A percentile compares a stretch with the other conserved stretches of the same genome.
Evolutionary conservation across 2,329 filamentous ascomycete genomes (phyloP).

Genomic region (Arthrobotrys megalospora): DNA sequence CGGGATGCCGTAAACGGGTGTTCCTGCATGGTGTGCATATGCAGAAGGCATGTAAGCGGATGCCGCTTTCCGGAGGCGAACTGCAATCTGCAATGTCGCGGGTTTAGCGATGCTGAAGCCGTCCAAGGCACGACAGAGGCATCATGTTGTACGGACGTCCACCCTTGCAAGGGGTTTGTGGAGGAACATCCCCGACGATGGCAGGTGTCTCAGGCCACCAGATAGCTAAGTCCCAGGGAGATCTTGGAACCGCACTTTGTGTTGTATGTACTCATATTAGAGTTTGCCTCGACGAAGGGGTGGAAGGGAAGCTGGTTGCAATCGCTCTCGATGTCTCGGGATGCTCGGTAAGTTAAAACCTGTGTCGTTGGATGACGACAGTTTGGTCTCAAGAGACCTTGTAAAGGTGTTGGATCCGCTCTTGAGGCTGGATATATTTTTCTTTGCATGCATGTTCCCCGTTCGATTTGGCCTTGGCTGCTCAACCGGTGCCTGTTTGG

Average conservation of each 20-base stretch:
- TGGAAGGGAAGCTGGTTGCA: not conserved
- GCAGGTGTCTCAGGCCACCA: not conserved
- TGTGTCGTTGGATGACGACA: slow-evolving; percentile 44
- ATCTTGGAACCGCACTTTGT: not conserved
- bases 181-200: not conserved
- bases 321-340: slow-evolving; percentile 37
- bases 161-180: not conserved
- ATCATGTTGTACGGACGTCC: slow-evolving; percentile 20
- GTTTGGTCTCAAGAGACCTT: not conserved
- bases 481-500: slow-evolving; percentile 27
- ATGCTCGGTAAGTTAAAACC: slow-evolving; percentile 43
- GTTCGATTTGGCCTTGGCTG: slow-evolving; percentile 27
- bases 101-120: slow-evolving; percentile 50
- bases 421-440: not conserved
- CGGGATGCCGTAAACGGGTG: slow-evolving; percentile 54
- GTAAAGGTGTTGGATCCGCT: not conserved
- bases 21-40: slow-evolving; percentile 59
- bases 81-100: slow-evolving; percentile 47
- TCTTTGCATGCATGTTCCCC: slow-evolving; percentile 33
- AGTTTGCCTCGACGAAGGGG: slow-evolving; percentile 29
- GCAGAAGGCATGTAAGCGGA: slow-evolving; percentile 59
- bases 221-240: not conserved
- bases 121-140: slow-evolving; percentile 16
- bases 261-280: slow-evolving; percentile 48
- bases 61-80: slow-evolving; percentile 56